phyloP scores from a whole-genome alignment of 768 basidiomycete species.

The Paxillus ammoniavirescens region DNA sequence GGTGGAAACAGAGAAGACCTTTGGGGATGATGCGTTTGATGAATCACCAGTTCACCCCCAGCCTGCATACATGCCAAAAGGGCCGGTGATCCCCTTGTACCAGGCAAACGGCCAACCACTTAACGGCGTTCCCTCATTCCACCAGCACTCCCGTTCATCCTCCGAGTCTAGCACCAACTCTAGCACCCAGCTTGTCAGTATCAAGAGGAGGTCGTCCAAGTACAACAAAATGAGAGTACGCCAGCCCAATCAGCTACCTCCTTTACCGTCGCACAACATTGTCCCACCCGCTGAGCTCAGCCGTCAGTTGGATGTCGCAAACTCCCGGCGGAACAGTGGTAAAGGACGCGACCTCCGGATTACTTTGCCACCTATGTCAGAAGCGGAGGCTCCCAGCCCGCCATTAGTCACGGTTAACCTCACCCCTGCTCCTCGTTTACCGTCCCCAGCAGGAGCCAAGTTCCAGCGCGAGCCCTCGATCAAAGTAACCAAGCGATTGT shows the following conservation, averaged over 20 bases:
- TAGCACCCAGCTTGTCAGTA: conserved; percentile 7
- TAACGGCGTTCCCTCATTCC: neutral
- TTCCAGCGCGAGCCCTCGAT: neutral
- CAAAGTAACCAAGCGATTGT: neutral
- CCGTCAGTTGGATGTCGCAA: conserved; percentile 10
- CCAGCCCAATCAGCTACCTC: neutral
- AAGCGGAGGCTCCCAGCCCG: neutral
- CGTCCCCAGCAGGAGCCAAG: neutral
- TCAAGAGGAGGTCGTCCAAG: conserved; percentile 9
- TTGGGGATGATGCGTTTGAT: conserved; percentile 21
- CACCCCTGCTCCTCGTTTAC: conserved; percentile 2
- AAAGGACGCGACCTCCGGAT: conserved; percentile 4
- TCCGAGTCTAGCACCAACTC: conserved; percentile 21
- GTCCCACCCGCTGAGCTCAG: conserved; percentile 7
- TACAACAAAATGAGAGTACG: conserved; percentile 4
- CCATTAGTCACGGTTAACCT: conserved; percentile 1
- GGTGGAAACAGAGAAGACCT: conserved; percentile 18
- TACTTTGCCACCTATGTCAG: neutral
- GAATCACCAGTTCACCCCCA: conserved; percentile 18
- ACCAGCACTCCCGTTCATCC: conserved; percentile 9
- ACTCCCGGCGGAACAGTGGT: conserved; percentile 14
- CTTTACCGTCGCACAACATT: neutral
- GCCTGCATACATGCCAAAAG: conserved; percentile 1
- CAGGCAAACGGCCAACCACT: neutral
- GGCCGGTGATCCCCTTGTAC: neutral